Percentiles rank a stretch among this genome's conserved stretches.
Evolutionary conservation across 2,329 filamentous ascomycete species (phyloP).

Genomic region (Periconia digitata): DNA sequence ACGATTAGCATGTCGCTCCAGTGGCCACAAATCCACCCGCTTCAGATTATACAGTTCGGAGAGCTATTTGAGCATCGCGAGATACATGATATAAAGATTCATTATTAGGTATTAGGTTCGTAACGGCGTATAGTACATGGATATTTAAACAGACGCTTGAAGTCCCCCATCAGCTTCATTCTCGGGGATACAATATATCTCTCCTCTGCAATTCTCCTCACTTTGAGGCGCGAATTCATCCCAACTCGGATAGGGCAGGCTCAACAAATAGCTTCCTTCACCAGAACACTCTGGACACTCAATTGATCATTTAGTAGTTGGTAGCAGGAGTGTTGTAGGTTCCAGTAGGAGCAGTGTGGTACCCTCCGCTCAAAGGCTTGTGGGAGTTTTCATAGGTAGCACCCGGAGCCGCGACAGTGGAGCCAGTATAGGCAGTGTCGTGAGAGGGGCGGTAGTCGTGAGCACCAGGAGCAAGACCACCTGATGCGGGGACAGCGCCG

Average conservation of each 20-base stretch:
- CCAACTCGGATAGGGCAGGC: too few species aligned
- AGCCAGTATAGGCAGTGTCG: conserved; percentile 55
- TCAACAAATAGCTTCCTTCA: too few species aligned
- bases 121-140: conserved; percentile 12
- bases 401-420: conserved; percentile 47
- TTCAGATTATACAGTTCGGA: too few species aligned
- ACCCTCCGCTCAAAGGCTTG: conserved; percentile 44
- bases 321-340: conserved; percentile 38
- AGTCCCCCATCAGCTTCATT: background rate
- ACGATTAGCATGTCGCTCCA: too few species aligned
- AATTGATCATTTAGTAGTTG: conserved; percentile 26
- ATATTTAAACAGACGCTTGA: background rate
- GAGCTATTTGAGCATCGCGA: too few species aligned
- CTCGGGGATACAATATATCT: background rate
- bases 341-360: conserved; percentile 49
- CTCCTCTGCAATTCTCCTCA: conserved; percentile 3
- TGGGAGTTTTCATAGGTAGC: conserved; percentile 36
- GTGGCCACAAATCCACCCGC: too few species aligned
- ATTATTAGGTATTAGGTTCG: conserved; percentile 14
- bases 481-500: conserved; percentile 26
- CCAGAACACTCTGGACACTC: too few species aligned
- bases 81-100: background rate
- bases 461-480: conserved; percentile 22
- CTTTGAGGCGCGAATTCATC: too few species aligned
- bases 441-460: conserved; percentile 48